Evolutionary conservation across 306 rosid species (phyloP).

Genomic region (Aeschynomene evenia): DNA sequence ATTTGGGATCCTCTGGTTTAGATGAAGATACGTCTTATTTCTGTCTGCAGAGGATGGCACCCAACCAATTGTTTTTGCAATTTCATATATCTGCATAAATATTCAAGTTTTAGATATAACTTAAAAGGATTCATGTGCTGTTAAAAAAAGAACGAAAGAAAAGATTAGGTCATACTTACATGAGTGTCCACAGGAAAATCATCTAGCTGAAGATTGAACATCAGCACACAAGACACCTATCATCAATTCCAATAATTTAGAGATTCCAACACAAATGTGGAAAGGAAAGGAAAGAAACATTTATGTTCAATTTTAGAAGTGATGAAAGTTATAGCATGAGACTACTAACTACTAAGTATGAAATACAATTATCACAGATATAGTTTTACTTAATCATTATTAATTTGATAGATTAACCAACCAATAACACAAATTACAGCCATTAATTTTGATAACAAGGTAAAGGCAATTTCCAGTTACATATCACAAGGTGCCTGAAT

Average conservation of each 20-base stretch:
- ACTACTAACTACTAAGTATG: not conserved
- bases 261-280: slow-evolving; percentile 1
- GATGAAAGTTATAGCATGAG: not conserved
- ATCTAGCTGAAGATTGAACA: slow-evolving; percentile 72
- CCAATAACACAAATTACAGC: not conserved
- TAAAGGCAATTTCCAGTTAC: not conserved
- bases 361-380: slow-evolving; percentile 9
- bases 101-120: not conserved
- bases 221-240: slow-evolving; percentile 53
- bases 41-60: slow-evolving; percentile 74
- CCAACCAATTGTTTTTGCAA: slow-evolving; percentile 77
- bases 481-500: not conserved
- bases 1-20: slow-evolving; percentile 75
- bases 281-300: not conserved
- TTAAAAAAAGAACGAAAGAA: slow-evolving; percentile 14
- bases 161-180: slow-evolving; percentile 48
- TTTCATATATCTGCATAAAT: slow-evolving; percentile 72
- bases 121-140: not conserved
- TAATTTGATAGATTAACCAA: not conserved
- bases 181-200: slow-evolving; percentile 97
- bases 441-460: not conserved
- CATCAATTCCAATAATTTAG: slow-evolving; percentile 25
- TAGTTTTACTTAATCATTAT: not conserved
- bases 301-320: not conserved
- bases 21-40: slow-evolving; percentile 83